Evolutionary conservation across 208 protist species (phyloP), one percentile per base, ranked within the genome.

Genomic region (Trypanosoma scelopori): DNA sequence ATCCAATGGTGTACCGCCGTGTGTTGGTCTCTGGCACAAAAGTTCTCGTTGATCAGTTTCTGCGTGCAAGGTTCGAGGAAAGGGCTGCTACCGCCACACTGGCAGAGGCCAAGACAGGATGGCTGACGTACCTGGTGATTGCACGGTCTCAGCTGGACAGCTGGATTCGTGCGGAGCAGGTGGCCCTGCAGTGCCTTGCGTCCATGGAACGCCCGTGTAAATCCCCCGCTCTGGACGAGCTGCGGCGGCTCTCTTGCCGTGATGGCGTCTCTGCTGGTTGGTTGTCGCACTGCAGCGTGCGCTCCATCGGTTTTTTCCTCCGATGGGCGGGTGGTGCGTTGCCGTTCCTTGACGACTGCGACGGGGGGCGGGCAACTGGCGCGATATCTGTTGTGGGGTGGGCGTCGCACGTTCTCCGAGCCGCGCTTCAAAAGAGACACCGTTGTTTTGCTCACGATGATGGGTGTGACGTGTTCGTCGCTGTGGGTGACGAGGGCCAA

Each of bases 41-140:
- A 28, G 72, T 81, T 3, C 59, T 93, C 0, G 83, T 92, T 4
- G 79, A 92, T 23, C 69, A 84, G 46, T 96, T 96, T 79, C 62
- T 69, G 45, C 66, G 66, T 43, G 52, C 42, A 9, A 63, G 45
- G 49, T 20, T n/a, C 39, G 61, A 74, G 22, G 60, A 66, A 41
- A 58, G 52, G 63, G 47, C 49, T 41, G 59, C 50, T 16, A 37
- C 46, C 20, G 46, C 50, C 35, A 55, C 47, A 12, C 35, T 73
- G 0, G 46, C 55, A 20, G 71, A 81, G 25, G 63, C 59, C 13
- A 74, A 57, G 20, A 69, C 77, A 6, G 67, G 76, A 52, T 91
- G 84, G 77, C 47, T 84, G 12, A 51, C 77, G 0, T 89, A 86
- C 51, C 56, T 92, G 27, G 64, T 74, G 25, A 64, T 89, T 23